These are phyloP conservation scores for Myochromella boudieri DNA, from an alignment of 768 basidiomycete genomes.

Conservation along the genomic window DNA sequence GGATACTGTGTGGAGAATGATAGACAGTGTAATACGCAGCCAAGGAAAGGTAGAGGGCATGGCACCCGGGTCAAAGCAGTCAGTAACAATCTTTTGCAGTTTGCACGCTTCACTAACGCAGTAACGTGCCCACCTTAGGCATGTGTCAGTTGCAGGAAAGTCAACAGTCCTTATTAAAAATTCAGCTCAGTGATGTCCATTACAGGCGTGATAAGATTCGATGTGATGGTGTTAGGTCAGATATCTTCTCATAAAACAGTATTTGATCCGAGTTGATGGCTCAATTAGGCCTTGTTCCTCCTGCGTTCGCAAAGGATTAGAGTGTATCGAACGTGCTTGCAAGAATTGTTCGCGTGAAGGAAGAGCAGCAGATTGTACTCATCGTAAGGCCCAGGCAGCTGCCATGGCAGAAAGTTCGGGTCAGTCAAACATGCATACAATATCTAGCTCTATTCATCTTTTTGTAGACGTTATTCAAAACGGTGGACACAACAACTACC, in stretches of 20 bases:
- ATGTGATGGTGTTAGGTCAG: slow-evolving; percentile 58
- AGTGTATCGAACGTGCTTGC: slow-evolving; percentile 53
- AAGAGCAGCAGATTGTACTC: slow-evolving; percentile 43
- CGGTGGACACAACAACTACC: slow-evolving; percentile 3
- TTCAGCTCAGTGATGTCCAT: slow-evolving; percentile 12
- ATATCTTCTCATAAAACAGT: not conserved
- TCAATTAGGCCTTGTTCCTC: slow-evolving; percentile 48
- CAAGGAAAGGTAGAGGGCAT: slow-evolving; percentile 55
- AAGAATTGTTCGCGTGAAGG: slow-evolving; percentile 44
- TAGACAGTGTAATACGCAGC: slow-evolving; percentile 47
- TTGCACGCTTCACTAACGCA: too few relatives aligned
- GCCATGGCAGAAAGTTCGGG: slow-evolving; percentile 24
- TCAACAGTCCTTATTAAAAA: slow-evolving; percentile 5
- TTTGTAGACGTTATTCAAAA: slow-evolving; percentile 5
- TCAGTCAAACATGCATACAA: not conserved
- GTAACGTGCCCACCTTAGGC: too few relatives aligned
- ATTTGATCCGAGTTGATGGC: not conserved
- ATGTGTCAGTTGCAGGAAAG: slow-evolving; percentile 60
- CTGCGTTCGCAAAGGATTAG: slow-evolving; percentile 49
- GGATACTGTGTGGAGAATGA: slow-evolving; percentile 45
- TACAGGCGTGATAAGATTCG: slow-evolving; percentile 60
- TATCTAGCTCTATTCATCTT: not conserved
- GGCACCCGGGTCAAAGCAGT: slow-evolving; percentile 64
- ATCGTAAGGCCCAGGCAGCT: slow-evolving; percentile 30
- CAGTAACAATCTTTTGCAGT: too few relatives aligned